Evolutionary conservation across 2,329 filamentous ascomycete genomes (phyloP), one percentile per base, ranked within the genome.

Genomic region (Penicillium sp.): DNA sequence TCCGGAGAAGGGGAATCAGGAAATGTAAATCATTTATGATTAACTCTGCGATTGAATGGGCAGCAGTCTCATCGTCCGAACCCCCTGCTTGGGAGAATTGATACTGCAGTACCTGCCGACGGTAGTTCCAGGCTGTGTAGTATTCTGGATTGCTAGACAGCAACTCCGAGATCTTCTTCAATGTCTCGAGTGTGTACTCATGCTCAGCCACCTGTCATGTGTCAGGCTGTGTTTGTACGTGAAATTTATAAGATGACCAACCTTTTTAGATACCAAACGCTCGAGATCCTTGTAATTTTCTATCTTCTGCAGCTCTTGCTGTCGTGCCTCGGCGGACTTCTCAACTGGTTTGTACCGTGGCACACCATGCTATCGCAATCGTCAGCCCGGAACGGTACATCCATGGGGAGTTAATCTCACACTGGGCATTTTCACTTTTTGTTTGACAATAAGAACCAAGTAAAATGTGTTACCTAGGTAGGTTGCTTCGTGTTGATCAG

Each of bases 1-100:
- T 86, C 63, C 90, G 83, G 50, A 99, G 84, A 21, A 99, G 82
- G 0, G 91, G 90, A 41, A 97, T 85, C 35, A 93, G 87, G 70
- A 97, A 96, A 48, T 80, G 78, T 35, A 99, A 81, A 72, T 99
- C 94, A 55, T 84, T 80, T 47, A 84, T 83, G 60, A 97, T 82
- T 33, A 88, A 71, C 50, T 71, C 66, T 60, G 81, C 77, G 50
- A 84, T 62, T 79, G 73, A 76, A 63, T 71, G 72, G 65, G 62
- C 79, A 78, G 65, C 50, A 25, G 19, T 6, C 12, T 47, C 71
- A 71, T 69, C 77, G 75, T 68, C 65, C 15, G 64, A 62, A 21
- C 37, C 51, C 25, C 42, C 62, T 59, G 65, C 65, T 33, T 66
- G 60, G 43, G 69, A 67, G 72, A 90, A 80, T 50, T 86, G 81